phyloP scores from a whole-genome alignment of 345 rosid genomes.

The Salix dunnii region DNA sequence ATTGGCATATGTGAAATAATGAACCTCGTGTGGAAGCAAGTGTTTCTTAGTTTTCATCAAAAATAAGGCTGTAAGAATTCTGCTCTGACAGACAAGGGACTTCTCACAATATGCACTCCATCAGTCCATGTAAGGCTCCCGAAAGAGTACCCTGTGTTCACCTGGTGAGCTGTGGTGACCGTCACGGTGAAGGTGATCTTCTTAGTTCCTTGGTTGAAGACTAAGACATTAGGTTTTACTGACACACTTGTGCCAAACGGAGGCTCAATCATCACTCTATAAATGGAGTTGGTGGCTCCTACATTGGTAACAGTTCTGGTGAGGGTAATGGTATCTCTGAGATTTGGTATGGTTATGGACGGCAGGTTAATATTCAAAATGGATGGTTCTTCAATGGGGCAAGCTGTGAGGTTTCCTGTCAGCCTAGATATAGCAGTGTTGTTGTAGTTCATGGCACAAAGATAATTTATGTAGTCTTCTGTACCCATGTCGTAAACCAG shows the following conservation, averaged over 20 bases:
- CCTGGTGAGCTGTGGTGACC: conserved; percentile 23
- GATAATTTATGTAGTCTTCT: conserved; percentile 50
- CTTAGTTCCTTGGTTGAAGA: conserved; percentile 23
- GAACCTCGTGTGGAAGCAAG: background rate
- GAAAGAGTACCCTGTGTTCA: conserved; percentile 47
- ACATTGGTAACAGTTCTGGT: conserved; percentile 59
- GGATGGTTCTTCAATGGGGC: conserved; percentile 30
- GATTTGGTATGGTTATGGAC: conserved; percentile 57
- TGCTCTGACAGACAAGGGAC: conserved; percentile 52
- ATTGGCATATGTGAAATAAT: background rate
- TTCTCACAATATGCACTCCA: conserved; percentile 34
- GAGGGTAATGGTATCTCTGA: conserved; percentile 29
- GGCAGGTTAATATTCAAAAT: conserved; percentile 55
- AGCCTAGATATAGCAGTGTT: conserved; percentile 38
- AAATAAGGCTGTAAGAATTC: conserved; percentile 17
- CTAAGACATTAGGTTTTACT: conserved; percentile 24
- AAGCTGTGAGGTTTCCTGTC: conserved; percentile 18
- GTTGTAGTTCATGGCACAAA: conserved; percentile 54
- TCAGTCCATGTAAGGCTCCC: conserved; percentile 64
- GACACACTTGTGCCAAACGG: conserved; percentile 33
- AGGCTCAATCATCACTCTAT: conserved; percentile 40
- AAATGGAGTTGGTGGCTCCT: conserved; percentile 38
- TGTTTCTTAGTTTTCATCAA: conserved; percentile 11
- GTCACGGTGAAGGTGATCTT: conserved; percentile 14
- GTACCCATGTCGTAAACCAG: conserved; percentile 54